phyloP scores from a whole-genome alignment of 495 filamentous ascomycete species.

The Penicillium alfredii region DNA sequence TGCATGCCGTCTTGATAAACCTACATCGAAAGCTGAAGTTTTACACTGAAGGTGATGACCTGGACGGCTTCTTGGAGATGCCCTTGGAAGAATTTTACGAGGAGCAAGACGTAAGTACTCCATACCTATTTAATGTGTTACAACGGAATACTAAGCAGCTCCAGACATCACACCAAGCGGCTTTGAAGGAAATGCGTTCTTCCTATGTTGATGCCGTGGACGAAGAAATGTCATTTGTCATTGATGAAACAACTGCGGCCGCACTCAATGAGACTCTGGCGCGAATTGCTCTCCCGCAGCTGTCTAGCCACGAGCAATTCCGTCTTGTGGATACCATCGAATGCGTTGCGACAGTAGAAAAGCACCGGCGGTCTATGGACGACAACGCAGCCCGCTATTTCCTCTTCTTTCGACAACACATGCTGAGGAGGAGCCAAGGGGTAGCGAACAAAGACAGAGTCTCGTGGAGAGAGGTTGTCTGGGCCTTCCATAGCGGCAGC shows the following conservation, averaged over 20 bases:
- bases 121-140: background rate
- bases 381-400: constrained; percentile 88
- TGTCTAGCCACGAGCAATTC: constrained; percentile 86
- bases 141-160: constrained; percentile 21
- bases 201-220: constrained; percentile 50
- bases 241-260: constrained; percentile 67
- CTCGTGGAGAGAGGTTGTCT: constrained; percentile 89
- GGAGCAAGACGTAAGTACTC: constrained; percentile 39
- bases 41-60: constrained; percentile 70
- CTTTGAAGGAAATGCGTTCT: constrained; percentile 48
- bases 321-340: constrained; percentile 82
- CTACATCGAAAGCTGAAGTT: constrained; percentile 79
- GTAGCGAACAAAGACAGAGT: constrained; percentile 58
- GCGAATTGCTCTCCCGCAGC: constrained; percentile 66
- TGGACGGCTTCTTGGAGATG: constrained; percentile 77
- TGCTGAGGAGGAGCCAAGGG: constrained; percentile 59
- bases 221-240: constrained; percentile 54
- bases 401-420: constrained; percentile 83
- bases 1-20: constrained; percentile 66
- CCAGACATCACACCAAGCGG: constrained; percentile 32
- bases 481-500: constrained; percentile 86
- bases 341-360: constrained; percentile 79
- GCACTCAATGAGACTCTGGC: constrained; percentile 74
- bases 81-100: constrained; percentile 65
- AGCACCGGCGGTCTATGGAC: constrained; percentile 86